Percentiles rank a stretch among this genome's conserved stretches.
Evolutionary conservation across 129 eudicot species (phyloP).

Genomic region (Sambucus nigra): DNA sequence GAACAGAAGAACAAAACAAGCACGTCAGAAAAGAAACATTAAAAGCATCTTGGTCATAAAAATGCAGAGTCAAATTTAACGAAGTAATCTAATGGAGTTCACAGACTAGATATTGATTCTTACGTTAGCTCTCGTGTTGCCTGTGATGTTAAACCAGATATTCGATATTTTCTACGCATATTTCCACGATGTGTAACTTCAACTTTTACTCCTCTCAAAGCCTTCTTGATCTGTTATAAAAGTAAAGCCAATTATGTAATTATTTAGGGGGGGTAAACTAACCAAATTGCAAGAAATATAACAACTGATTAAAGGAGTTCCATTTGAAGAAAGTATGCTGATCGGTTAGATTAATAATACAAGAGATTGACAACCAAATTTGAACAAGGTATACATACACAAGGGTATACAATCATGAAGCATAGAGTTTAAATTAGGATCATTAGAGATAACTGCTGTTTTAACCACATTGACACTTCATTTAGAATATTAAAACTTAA

Average conservation of each 20-base stretch:
- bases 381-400: too few species aligned
- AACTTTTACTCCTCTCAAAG: slow-evolving; percentile 78
- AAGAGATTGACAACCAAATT: too few species aligned
- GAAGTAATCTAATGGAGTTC: not conserved
- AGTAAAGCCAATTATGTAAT: not conserved
- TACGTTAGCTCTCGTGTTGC: slow-evolving; percentile 78
- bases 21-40: slow-evolving; percentile 3
- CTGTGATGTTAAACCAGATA: slow-evolving; percentile 81
- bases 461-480: too few species aligned
- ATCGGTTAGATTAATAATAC: too few species aligned
- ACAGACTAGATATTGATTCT: slow-evolving; percentile 8
- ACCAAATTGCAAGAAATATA: not conserved
- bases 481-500: too few species aligned
- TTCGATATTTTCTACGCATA: slow-evolving; percentile 73
- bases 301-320: too few species aligned
- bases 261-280: not conserved
- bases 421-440: too few species aligned
- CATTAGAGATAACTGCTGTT: too few species aligned
- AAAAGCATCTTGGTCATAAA: too few species aligned
- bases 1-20: not conserved
- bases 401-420: too few species aligned
- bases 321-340: too few species aligned
- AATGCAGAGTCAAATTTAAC: too few species aligned
- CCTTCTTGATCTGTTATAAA: slow-evolving; percentile 62
- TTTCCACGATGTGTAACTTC: slow-evolving; percentile 94